Evolutionary conservation across 2,329 filamentous ascomycete genomes (phyloP), one percentile per base, ranked within the genome.

Genomic region (Cladosporium cucumerinum): DNA sequence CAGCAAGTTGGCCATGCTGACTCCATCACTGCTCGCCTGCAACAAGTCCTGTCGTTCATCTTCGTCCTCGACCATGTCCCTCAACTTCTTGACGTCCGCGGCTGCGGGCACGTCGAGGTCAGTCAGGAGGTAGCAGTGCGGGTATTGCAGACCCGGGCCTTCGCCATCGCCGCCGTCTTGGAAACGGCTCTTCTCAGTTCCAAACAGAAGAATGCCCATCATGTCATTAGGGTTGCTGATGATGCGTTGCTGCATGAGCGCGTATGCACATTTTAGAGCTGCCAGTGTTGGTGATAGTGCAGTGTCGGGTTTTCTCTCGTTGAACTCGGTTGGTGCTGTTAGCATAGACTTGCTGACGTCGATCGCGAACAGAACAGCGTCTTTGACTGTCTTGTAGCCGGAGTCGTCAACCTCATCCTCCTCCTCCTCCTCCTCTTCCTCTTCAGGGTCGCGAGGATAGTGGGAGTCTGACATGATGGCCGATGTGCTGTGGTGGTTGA

Each of bases 321-420:
- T 83, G 7, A 84, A 84, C 2, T 83, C 79, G 2, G 87, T 84
- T 25, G 91, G 91, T 49, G 81, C 81, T 70, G 77, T 81, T 68
- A 98, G 81, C 94, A 98, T 99, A 0, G 92, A 93, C 43, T 87
- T 79, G 82, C 91, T 97, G 74, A 98, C 78, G 69, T 98, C 90
- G 72, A 99, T 97, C 16, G 93, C 94, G 75, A 99, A 94, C 26
- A 99, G 84, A n/a, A 98, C 86, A n/a, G 95, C 95, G 87, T 99
- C 95, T 80, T 97, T 97, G 75, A 93, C 89, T 0, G 89, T 85
- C 80, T 93, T 96, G 82, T 95, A 99, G 77, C 87, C 89, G 52
- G 82, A 82, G 71, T 92, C 89, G 67, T 90, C 88, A 66, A 89
- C 77, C 69, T 86, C 85, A 66, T 90, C 87, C 54, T 89, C 87